These are phyloP conservation scores for Tolypocladium ophioglossoides DNA, from an alignment of 2,329 filamentous ascomycete genomes.

Conservation along the genomic window DNA sequence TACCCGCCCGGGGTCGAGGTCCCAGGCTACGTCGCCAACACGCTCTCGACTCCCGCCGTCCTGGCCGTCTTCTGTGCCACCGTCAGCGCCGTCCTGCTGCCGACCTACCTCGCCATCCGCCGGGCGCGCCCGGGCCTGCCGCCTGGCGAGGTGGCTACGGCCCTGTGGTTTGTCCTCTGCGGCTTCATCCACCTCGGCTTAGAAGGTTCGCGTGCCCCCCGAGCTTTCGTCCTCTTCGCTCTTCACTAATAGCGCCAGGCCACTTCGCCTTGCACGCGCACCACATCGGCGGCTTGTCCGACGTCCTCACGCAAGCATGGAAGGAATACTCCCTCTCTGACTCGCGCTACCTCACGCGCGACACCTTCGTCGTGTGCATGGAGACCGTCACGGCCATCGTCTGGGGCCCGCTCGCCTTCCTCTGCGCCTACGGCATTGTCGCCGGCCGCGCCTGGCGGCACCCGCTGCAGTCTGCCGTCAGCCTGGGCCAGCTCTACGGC, in stretches of 20 bases:
- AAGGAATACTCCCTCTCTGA: slow-evolving; percentile 48
- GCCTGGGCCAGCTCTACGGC: slow-evolving; percentile 39
- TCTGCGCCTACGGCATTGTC: slow-evolving; percentile 32
- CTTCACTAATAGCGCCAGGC: slow-evolving; percentile 17
- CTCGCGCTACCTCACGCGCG: slow-evolving; percentile 41
- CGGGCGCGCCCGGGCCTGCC: too few species aligned
- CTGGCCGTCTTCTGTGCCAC: background rate
- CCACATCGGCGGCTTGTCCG: slow-evolving; percentile 25
- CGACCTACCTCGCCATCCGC: slow-evolving; percentile 38
- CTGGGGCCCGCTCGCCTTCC: slow-evolving; percentile 43
- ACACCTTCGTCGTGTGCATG: slow-evolving; percentile 44
- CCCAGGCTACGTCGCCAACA: too few species aligned
- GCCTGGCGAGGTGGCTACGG: too few species aligned
- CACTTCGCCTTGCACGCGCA: slow-evolving; percentile 36
- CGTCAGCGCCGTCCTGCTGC: slow-evolving; percentile 38
- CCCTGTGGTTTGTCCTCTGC: slow-evolving; percentile 58
- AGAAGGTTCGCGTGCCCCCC: slow-evolving; percentile 20
- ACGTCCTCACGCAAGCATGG: slow-evolving; percentile 43
- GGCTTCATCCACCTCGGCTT: slow-evolving; percentile 35
- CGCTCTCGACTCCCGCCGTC: background rate
- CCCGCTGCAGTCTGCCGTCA: slow-evolving; percentile 35
- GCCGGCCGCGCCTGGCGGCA: slow-evolving; percentile 33
- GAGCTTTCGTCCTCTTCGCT: background rate
- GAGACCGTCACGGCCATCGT: slow-evolving; percentile 39
- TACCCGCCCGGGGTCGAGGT: too few species aligned